Percentiles rank a stretch among this genome's conserved stretches.
Conservation (phyloP, 2,329 filamentous ascomycete genomes). For the Fusarium temperatum region DNA sequence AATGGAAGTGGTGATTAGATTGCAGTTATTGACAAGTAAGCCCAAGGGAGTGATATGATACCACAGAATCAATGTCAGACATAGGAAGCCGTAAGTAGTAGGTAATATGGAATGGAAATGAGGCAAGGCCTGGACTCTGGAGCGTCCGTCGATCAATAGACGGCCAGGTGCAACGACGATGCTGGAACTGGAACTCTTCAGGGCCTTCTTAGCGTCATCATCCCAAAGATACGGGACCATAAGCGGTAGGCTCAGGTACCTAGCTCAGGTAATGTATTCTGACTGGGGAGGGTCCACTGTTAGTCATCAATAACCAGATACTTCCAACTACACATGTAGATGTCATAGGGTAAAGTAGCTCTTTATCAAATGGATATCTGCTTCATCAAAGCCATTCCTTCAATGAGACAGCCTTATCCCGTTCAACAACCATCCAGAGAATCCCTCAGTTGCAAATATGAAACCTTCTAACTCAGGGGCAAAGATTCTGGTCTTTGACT, state of each 20-base stretch:
- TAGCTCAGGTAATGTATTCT: neutral
- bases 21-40: neutral
- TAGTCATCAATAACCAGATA: slow-evolving; percentile 17
- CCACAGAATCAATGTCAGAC: neutral
- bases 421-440: slow-evolving; percentile 2
- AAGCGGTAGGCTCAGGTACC: neutral
- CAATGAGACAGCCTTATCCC: neutral
- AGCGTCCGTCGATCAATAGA: neutral
- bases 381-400: neutral
- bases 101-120: neutral
- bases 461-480: slow-evolving; percentile 7
- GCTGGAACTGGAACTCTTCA: neutral
- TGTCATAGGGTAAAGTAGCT: slow-evolving; percentile 4
- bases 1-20: neutral
- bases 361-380: slow-evolving; percentile 8
- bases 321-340: neutral
- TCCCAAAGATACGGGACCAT: neutral
- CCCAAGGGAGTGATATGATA: neutral
- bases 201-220: slow-evolving; percentile 13
- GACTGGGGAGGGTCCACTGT: slow-evolving; percentile 9
- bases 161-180: neutral
- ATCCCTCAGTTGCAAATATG: slow-evolving; percentile 5
- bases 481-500: neutral
- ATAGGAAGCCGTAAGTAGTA: neutral
- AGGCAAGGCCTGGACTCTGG: neutral